These are phyloP conservation scores for Penicillium bialowiezense DNA, from an alignment of 495 filamentous ascomycete species.

Conservation along the genomic window DNA sequence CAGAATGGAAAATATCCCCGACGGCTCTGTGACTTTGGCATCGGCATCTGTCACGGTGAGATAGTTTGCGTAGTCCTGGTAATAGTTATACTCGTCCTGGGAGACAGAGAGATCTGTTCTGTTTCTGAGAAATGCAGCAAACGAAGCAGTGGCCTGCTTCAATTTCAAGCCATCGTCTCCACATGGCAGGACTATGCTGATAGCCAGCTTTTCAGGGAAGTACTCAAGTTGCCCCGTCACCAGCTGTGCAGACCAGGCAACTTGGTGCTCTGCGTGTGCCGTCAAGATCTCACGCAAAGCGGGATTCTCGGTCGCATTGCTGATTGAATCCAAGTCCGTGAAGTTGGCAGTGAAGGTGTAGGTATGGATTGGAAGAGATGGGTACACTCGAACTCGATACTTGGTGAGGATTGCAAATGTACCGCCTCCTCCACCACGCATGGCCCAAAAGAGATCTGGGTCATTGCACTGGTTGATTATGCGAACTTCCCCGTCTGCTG, in stretches of 20 bases:
- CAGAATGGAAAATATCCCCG: constrained; percentile 19
- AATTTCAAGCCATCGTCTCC: constrained; percentile 14
- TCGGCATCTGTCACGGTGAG: constrained; percentile 7
- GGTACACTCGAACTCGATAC: constrained; percentile 19
- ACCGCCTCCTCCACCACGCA: constrained; percentile 38
- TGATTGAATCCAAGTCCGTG: background rate
- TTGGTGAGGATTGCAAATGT: constrained; percentile 23
- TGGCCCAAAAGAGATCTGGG: constrained; percentile 52
- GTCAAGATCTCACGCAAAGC: constrained; percentile 13
- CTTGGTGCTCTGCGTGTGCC: constrained; percentile 10
- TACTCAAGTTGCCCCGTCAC: constrained; percentile 17
- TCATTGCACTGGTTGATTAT: constrained; percentile 44
- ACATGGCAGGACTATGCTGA: constrained; percentile 15
- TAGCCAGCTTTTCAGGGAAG: constrained; percentile 6
- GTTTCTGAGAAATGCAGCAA: constrained; percentile 1
- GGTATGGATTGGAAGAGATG: constrained; percentile 13
- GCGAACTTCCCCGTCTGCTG: constrained; percentile 41
- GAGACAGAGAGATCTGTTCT: constrained; percentile 8
- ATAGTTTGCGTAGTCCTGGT: constrained; percentile 13
- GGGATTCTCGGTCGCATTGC: constrained; percentile 5
- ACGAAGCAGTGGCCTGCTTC: constrained; percentile 10
- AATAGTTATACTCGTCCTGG: constrained; percentile 7
- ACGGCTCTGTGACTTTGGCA: constrained; percentile 11
- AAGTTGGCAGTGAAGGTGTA: constrained; percentile 24
- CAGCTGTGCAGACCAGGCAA: constrained; percentile 11